Evolutionary conservation across 257 asterid species (phyloP).

Genomic region (Gynochthodes officinalis): DNA sequence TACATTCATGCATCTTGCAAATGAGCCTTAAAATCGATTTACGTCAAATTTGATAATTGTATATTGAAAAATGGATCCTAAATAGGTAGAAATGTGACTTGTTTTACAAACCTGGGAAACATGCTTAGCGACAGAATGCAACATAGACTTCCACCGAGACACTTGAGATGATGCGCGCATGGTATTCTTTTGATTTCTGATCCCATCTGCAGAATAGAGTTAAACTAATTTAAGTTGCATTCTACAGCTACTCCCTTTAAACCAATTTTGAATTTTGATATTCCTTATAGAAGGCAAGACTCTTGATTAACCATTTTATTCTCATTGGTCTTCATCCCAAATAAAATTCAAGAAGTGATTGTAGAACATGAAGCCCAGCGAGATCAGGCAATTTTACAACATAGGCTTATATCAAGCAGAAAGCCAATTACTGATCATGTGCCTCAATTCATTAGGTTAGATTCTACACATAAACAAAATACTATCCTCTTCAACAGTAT

Average conservation of each 20-base stretch:
- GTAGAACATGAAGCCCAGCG: background rate
- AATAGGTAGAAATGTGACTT: background rate
- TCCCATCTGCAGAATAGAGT: conserved; percentile 45
- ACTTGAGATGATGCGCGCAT: conserved; percentile 52
- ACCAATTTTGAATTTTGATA: background rate
- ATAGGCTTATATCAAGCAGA: background rate
- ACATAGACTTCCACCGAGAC: conserved; percentile 78
- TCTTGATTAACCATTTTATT: background rate
- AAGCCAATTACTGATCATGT: background rate
- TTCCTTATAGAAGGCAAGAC: no score
- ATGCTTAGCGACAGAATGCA: conserved; percentile 78
- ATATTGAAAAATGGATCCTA: background rate
- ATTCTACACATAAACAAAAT: background rate
- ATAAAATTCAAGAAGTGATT: background rate
- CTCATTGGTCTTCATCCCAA: background rate
- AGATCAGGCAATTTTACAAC: background rate
- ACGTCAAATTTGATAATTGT: background rate
- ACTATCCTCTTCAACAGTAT: background rate
- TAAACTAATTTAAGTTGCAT: background rate
- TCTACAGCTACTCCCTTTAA: background rate
- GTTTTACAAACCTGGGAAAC: conserved; percentile 82
- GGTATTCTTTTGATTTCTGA: conserved; percentile 41
- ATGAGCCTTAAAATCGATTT: background rate
- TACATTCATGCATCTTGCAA: background rate
- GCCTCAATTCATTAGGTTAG: background rate